Base-by-base conservation (phyloP, 2,329 filamentous ascomycete species). In the Ophiostoma australiae region DNA sequence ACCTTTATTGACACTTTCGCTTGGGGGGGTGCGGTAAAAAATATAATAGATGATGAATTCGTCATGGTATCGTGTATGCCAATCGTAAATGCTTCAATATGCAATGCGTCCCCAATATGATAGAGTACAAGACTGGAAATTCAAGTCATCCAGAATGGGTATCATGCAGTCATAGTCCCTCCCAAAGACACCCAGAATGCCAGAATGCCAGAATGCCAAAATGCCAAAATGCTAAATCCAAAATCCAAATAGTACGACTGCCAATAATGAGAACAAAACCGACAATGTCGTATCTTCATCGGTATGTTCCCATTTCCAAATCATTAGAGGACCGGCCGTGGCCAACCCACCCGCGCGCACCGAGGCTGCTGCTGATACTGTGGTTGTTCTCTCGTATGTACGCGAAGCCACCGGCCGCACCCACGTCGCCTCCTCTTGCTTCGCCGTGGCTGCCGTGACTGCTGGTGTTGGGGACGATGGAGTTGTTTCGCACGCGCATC, bases 301-400 rank as follows among this genome's bases (percentile, higher is more conserved):
- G 63, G n/a, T 27, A 39, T n/a, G 20, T 5, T n/a, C 63, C 63
- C 63, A 20, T 39, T 23, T 66, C 63, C 35, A 66, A 23, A 23
- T 66, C 63, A n/a, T 11, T 23, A 11, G 63, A 39, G 10, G 10
- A 7, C n/a, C 63, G 35, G 63, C 20, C 35, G 3, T 39, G 35
- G 33, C 52, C 52, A 27, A 58, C 23, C 65, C 35, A 23, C 6
- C 35, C 35, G 37, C 66, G 66, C 13, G n/a, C 20, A n/a, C 37
- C 65, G 37, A 37, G 23, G 20, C 23, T 67, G 66, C 66, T 67
- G 37, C 66, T 48, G 66, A 48, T 31, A 23, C 66, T 44, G 4
- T 31, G 66, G 39, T 48, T 67, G 66, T 10, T 20, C 17, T 39
- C 35, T 5, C 33, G 33, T 17, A 39, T 39, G 37, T 37, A 41